Base-by-base conservation (phyloP, 2,329 filamentous ascomycete species). In the Xylaria multiplex region DNA sequence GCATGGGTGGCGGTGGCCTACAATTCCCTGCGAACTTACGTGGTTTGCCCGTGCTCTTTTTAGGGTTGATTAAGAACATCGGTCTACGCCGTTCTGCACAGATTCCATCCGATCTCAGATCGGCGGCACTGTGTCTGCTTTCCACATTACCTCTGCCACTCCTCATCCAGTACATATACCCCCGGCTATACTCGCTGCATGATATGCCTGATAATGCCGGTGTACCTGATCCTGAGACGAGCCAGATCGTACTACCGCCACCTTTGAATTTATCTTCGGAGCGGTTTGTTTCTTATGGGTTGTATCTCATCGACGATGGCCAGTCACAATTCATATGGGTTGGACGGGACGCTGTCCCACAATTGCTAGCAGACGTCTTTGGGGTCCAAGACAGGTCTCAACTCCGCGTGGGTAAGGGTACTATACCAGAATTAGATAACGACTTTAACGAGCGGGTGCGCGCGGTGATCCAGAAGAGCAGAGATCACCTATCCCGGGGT, bases 261-360 rank as follows among this genome's bases (percentile, higher is more conserved):
- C 85, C 92, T 0, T 76, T 93, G 74, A 97, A 97, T 78, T 85
- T 98, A 64, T 93, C 93, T 2, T 97, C 94, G 1, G 93, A 95
- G 78, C 88, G 91, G 53, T 87, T 99, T 56, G 92, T 93, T 3
- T 88, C 93, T 0, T 97, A 96, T 76, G 96, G 96, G 32, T 83
- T 99, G 19, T 99, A 99, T 79, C 86, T 99, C 64, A 96, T 99
- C 73, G 96, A 99, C 74, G 96, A 99, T 75, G 94, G 94, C 2
- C 95, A 97, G 80, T 97, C 93, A 6, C 96, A 99, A 78, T 99
- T 99, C 85, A 81, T 99, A 54, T 99, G 96, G 96, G 86, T 98
- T 22, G 96, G 96, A 14, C 90, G 94, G 42, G 95, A 99, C 72
- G 91, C 95, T 1, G 93, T 99, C 32, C 93, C 93, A 1, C 93